phyloP scores from a whole-genome alignment of 192 early-diverging fungal genomes.

The Entomortierella lignicola region DNA sequence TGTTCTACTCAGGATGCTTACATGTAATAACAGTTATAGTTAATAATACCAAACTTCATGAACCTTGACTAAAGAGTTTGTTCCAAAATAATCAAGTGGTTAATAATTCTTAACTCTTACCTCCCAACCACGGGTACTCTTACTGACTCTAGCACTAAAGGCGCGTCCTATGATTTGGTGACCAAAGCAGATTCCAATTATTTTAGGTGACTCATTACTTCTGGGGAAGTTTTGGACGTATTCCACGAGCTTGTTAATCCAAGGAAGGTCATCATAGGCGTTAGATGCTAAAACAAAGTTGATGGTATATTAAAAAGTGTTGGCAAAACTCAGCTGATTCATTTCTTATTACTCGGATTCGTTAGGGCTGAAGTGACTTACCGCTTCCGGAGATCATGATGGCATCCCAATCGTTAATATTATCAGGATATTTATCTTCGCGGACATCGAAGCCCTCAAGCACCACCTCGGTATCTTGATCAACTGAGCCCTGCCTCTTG shows the following conservation, averaged over 20 bases:
- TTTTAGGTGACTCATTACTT: slow-evolving; percentile 33
- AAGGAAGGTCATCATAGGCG: slow-evolving; percentile 73
- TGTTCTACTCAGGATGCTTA: no score
- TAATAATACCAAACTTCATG: no score
- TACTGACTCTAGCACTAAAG: slow-evolving; percentile 63
- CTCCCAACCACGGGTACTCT: slow-evolving; percentile 82
- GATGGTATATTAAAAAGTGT: neutral
- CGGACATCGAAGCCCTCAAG: slow-evolving; percentile 60
- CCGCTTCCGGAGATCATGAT: slow-evolving; percentile 69
- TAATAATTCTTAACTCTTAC: no score
- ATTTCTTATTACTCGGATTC: neutral
- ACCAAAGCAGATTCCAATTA: slow-evolving; percentile 86
- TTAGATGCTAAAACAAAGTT: slow-evolving; percentile 50
- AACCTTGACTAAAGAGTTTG: no score
- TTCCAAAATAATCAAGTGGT: no score
- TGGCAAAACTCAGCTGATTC: neutral
- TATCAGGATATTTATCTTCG: slow-evolving; percentile 46
- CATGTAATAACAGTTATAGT: no score
- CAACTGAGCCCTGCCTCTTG: slow-evolving; percentile 10
- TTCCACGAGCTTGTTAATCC: slow-evolving; percentile 70
- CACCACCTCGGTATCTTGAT: slow-evolving; percentile 19
- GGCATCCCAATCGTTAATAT: slow-evolving; percentile 58
- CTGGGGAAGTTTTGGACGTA: slow-evolving; percentile 61
- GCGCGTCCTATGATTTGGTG: slow-evolving; percentile 85
- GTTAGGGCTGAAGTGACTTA: slow-evolving; percentile 6